A percentile compares a stretch with the other conserved stretches of the same genome.
phyloP scores from a whole-genome alignment of 768 basidiomycete genomes.

The Melanogaster broomeanus region DNA sequence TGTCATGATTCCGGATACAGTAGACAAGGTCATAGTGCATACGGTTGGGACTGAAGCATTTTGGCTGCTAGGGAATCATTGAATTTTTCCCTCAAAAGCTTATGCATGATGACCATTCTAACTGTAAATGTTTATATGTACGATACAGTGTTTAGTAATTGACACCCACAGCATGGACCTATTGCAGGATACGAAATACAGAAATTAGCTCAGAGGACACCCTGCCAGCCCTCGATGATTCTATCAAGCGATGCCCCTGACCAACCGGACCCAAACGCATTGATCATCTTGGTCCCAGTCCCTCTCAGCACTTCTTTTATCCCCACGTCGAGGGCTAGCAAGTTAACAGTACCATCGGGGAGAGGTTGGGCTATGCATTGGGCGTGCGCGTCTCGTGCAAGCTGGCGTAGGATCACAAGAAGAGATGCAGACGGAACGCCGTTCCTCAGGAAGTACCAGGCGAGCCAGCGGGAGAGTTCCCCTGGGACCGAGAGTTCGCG shows the following conservation, averaged over 20 bases:
- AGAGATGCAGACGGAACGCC: conserved; percentile 70
- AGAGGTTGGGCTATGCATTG: conserved; percentile 52
- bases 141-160: too few relatives aligned
- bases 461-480: conserved; percentile 43
- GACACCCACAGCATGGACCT: too few relatives aligned
- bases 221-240: conserved; percentile 58
- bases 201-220: conserved; percentile 9
- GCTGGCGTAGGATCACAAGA: conserved; percentile 58
- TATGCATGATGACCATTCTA: too few relatives aligned
- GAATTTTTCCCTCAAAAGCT: too few relatives aligned
- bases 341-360: conserved; percentile 51
- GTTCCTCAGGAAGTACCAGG: conserved; percentile 73
- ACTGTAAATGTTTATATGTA: too few relatives aligned
- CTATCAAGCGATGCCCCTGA: conserved; percentile 68
- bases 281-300: conserved; percentile 81
- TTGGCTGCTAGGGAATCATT: too few relatives aligned
- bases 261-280: conserved; percentile 72
- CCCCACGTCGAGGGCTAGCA: conserved; percentile 44
- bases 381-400: conserved; percentile 62
- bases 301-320: conserved; percentile 87
- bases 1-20: too few relatives aligned
- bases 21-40: too few relatives aligned
- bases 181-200: not conserved
- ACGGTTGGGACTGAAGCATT: too few relatives aligned
- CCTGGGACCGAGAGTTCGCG: conserved; percentile 7